Evolutionary conservation across 495 filamentous ascomycete species (phyloP).

Genomic region (Penicillium verhagenii): DNA sequence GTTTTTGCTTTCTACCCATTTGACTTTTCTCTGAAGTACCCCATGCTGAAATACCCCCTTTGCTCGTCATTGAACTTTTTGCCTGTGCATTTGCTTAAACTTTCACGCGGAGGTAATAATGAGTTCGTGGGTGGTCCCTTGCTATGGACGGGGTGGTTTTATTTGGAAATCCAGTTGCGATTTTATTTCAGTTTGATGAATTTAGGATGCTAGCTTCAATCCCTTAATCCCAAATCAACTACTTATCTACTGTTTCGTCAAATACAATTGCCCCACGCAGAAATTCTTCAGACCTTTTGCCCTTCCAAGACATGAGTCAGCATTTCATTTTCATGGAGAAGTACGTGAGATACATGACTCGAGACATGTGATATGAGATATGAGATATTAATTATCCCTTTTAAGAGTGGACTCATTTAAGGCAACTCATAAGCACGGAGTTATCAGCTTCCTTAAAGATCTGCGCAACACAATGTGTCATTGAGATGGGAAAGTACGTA

Average conservation of each 20-base stretch:
- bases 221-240: no score
- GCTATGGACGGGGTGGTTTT: background rate
- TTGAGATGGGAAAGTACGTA: background rate
- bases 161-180: background rate
- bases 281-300: no score
- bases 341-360: no score
- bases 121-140: background rate
- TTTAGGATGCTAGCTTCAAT: background rate
- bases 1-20: background rate
- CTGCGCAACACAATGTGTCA: background rate
- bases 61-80: background rate
- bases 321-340: no score
- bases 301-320: no score
- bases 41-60: background rate
- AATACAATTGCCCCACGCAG: no score
- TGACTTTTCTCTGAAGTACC: background rate
- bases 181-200: background rate
- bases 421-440: background rate
- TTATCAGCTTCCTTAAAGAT: background rate
- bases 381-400: no score
- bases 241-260: no score
- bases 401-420: no score
- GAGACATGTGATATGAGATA: no score
- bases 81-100: background rate
- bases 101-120: background rate